phyloP scores from a whole-genome alignment of 2,329 filamentous ascomycete genomes.

The Parastagonospora nodorum region DNA sequence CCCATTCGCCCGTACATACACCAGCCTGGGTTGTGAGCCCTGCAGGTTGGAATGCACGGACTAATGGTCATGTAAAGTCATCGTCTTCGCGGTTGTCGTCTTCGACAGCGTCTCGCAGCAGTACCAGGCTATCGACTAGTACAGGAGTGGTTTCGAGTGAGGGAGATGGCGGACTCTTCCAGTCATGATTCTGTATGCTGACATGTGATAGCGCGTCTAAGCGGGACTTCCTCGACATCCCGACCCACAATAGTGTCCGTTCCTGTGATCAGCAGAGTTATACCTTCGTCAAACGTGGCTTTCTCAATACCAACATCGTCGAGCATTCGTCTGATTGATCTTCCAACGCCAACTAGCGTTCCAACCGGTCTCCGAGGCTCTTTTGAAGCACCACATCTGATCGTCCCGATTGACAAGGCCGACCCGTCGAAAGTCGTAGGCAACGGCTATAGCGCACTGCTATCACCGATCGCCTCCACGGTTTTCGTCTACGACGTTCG shows the following conservation, averaged over 20 bases:
- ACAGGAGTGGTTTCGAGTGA: conserved; percentile 15
- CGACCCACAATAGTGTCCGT: conserved; percentile 4
- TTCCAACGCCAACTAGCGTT: conserved; percentile 15
- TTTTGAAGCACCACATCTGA: conserved; percentile 46
- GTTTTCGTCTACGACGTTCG: conserved; percentile 57
- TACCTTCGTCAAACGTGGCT: neutral
- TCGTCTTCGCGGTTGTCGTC: conserved; percentile 2
- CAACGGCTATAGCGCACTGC: conserved; percentile 45
- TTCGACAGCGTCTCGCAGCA: conserved; percentile 9
- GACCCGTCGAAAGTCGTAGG: conserved; percentile 49
- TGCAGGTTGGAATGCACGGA: conserved; percentile 27
- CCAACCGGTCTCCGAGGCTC: conserved; percentile 36
- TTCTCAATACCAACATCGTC: conserved; percentile 4
- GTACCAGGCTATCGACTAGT: conserved; percentile 10
- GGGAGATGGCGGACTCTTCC: conserved; percentile 5
- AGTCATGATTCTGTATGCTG: conserved; percentile 1
- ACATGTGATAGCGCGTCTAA: conserved; percentile 15
- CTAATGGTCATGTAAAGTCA: conserved; percentile 33
- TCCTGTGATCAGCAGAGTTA: conserved; percentile 3
- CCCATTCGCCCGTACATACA: conserved; percentile 12
- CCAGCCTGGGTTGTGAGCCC: conserved; percentile 14
- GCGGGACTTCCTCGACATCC: conserved; percentile 11
- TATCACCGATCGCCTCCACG: conserved; percentile 46
- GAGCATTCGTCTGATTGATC: neutral
- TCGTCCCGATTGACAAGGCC: conserved; percentile 43